Base-by-base conservation (phyloP, 2,329 filamentous ascomycete species). In the Chaetomiaceae sp. region DNA sequence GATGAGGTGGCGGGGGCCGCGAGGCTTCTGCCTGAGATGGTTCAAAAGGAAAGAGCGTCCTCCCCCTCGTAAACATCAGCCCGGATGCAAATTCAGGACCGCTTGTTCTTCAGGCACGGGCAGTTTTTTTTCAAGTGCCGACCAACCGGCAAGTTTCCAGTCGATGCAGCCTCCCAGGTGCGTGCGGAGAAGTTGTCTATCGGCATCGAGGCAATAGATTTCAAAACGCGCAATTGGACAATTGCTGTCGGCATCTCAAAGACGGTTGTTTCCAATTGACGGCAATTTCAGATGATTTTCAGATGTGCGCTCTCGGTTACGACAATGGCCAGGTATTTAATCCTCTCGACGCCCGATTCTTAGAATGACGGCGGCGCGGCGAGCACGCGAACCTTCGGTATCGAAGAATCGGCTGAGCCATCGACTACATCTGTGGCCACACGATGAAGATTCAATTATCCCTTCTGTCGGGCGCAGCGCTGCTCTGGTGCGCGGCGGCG, bases 371-470 rank as follows among this genome's bases (percentile, higher is more conserved):
- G n/a, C n/a, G n/a, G n/a, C n/a, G n/a, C n/a, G n/a, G n/a, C n/a
- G n/a, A n/a, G n/a, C n/a, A n/a, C n/a, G n/a, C n/a, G n/a, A n/a
- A n/a, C n/a, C n/a, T n/a, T n/a, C n/a, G n/a, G n/a, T n/a, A n/a
- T n/a, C n/a, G n/a, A n/a, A n/a, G n/a, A n/a, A n/a, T n/a, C n/a
- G n/a, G n/a, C n/a, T n/a, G n/a, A n/a, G n/a, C n/a, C n/a, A n/a
- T n/a, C n/a, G n/a, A n/a, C n/a, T n/a, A n/a, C n/a, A n/a, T n/a
- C n/a, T n/a, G n/a, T n/a, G n/a, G n/a, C n/a, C n/a, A 18, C 11
- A 50, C 10, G 5, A 57, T 57, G 51, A 57, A 51, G 27, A 5
- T 30, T 6, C 23, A 37, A 11, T 32, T 5, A 14, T 10, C 37
- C 10, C 5, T 47, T 1, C 9, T 37, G 8, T 16, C 16, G 9